These are phyloP conservation scores for Datura wrightii DNA, from an alignment of 257 asterid species.

Conservation along the genomic window DNA sequence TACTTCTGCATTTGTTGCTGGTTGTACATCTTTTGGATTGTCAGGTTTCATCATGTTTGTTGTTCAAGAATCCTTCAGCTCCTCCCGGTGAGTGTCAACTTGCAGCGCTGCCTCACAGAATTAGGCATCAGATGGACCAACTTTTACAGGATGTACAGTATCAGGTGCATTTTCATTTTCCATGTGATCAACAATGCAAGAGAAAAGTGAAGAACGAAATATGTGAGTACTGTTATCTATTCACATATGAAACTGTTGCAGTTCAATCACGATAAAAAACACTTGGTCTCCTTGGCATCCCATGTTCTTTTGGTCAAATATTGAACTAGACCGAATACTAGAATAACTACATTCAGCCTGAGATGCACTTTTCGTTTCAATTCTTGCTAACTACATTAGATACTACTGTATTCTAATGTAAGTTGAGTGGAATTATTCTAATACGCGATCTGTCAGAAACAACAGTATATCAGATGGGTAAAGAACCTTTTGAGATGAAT, in stretches of 20 bases:
- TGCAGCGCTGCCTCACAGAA: background rate
- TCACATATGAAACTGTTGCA: background rate
- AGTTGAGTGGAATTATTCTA: background rate
- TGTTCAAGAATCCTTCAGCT: background rate
- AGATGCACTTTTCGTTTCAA: background rate
- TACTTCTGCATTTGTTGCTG: background rate
- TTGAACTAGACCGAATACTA: background rate
- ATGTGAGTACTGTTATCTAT: background rate
- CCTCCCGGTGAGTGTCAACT: background rate
- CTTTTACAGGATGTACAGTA: background rate
- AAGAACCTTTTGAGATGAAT: no score
- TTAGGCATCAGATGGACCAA: background rate
- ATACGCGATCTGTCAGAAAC: no score
- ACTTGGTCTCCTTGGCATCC: background rate
- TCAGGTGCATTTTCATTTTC: constrained; percentile 17
- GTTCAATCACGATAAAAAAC: background rate
- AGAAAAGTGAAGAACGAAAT: background rate
- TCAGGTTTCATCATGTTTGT: background rate
- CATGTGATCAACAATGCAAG: constrained; percentile 30
- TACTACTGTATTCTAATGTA: background rate
- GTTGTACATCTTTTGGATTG: constrained; percentile 13
- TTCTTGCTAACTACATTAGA: background rate
- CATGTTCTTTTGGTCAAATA: background rate
- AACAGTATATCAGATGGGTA: background rate
- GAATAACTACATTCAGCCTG: background rate